Conservation (phyloP, 306 rosid genomes). For the Echinosophora koreensis region DNA sequence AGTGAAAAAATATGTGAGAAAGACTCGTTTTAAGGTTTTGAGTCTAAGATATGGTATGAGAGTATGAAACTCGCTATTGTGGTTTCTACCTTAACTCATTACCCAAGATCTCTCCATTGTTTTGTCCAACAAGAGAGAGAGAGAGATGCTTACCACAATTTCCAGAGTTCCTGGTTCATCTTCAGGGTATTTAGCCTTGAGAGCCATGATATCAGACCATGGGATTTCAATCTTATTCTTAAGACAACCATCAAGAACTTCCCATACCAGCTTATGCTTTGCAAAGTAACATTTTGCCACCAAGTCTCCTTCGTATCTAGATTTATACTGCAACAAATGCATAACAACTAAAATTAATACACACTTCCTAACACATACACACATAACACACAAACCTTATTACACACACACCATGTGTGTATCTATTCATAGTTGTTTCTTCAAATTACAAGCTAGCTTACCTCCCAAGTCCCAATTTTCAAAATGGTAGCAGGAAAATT, state of each 20-base stretch:
- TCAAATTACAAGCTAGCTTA: conserved; percentile 12
- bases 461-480: conserved; percentile 89
- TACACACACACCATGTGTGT: background rate
- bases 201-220: conserved; percentile 88
- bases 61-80: too few relatives aligned
- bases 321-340: conserved; percentile 69
- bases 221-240: conserved; percentile 93
- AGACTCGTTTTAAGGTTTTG: background rate
- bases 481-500: conserved; percentile 78
- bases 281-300: conserved; percentile 90
- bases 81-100: too few relatives aligned
- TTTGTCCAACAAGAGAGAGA: background rate
- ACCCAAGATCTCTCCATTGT: background rate
- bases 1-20: background rate
- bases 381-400: too few relatives aligned
- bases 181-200: conserved; percentile 80
- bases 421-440: background rate
- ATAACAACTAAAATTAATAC: conserved; percentile 29
- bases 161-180: conserved; percentile 76
- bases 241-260: conserved; percentile 88
- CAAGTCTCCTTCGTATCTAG: conserved; percentile 85
- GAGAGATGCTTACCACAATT: conserved; percentile 59
- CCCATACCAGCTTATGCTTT: conserved; percentile 93
- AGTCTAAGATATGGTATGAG: too few relatives aligned
- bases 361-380: background rate